Percentiles rank a stretch among this genome's conserved stretches.
Evolutionary conservation across 202 grass and related monocot genomes (phyloP).

Genomic region (Panicum hallii): DNA sequence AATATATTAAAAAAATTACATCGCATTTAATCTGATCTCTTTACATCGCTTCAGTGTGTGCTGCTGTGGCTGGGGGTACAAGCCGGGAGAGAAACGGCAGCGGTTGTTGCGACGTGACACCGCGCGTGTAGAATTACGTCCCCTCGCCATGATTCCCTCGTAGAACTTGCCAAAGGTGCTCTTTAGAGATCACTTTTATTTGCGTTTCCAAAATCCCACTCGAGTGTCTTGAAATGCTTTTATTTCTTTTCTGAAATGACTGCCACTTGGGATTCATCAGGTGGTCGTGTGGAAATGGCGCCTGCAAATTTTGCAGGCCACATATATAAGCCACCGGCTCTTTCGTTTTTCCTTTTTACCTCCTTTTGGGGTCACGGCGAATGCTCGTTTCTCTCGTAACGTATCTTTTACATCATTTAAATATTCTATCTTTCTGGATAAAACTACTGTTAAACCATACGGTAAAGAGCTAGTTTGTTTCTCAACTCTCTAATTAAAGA

Average conservation of each 20-base stretch:
- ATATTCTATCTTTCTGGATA: too few species aligned
- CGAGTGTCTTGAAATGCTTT: background rate
- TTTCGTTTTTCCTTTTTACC: background rate
- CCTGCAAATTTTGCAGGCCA: background rate
- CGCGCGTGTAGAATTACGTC: background rate
- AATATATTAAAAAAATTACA: too few species aligned
- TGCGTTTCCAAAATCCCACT: background rate
- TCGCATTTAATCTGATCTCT: background rate
- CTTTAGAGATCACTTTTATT: background rate
- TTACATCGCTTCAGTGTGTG: background rate
- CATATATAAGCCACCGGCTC: background rate
- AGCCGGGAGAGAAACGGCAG: background rate
- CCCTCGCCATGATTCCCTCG: slow-evolving; percentile 28
- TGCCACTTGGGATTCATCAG: slow-evolving; percentile 11
- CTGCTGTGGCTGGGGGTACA: background rate
- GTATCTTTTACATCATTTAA: too few species aligned
- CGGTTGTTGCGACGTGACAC: slow-evolving; percentile 20
- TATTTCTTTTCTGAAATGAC: slow-evolving; percentile 7
- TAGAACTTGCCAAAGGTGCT: slow-evolving; percentile 32
- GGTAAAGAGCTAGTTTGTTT: too few species aligned
- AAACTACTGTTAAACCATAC: too few species aligned
- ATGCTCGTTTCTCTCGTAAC: background rate
- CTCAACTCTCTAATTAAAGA: too few species aligned
- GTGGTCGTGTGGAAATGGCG: background rate
- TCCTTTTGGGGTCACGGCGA: background rate